Conservation (phyloP, 805 yeast species). For the Saccharomycopsis sp. region DNA sequence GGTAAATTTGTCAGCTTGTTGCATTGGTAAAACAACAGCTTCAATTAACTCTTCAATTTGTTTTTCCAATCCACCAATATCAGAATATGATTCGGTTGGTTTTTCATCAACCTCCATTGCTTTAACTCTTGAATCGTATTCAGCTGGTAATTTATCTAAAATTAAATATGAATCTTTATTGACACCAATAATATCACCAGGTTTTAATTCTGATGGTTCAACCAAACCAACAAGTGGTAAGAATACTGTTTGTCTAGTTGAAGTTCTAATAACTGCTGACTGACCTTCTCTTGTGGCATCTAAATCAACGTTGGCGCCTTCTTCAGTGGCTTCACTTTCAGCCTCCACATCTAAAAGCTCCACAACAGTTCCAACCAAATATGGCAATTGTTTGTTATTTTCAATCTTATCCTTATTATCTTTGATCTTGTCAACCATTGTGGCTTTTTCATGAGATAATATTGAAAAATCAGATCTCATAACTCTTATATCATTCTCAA, state of each 20-base stretch:
- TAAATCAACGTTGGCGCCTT: slow-evolving; percentile 91
- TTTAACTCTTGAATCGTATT: slow-evolving; percentile 94
- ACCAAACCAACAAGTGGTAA: slow-evolving; percentile 93
- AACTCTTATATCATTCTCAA: slow-evolving; percentile 92
- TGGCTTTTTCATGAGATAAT: slow-evolving; percentile 82
- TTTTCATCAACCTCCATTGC: slow-evolving; percentile 99
- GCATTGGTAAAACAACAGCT: slow-evolving; percentile 97
- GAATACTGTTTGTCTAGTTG: slow-evolving; percentile 95
- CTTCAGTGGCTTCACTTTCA: slow-evolving; percentile 71
- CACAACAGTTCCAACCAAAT: slow-evolving; percentile 92
- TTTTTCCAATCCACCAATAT: slow-evolving; percentile 96
- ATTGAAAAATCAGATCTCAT: slow-evolving; percentile 89
- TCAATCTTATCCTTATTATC: slow-evolving; percentile 94
- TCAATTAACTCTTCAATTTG: slow-evolving; percentile 97
- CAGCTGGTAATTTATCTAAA: slow-evolving; percentile 91
- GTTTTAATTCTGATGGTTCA: slow-evolving; percentile 82
- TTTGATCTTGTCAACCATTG: slow-evolving; percentile 87
- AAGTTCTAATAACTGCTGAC: slow-evolving; percentile 96
- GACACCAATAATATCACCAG: slow-evolving; percentile 97
- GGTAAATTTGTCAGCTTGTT: slow-evolving; percentile 93
- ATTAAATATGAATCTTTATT: slow-evolving; percentile 93
- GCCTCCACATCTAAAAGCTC: slow-evolving; percentile 85
- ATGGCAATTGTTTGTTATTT: slow-evolving; percentile 91
- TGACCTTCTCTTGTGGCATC: slow-evolving; percentile 88
- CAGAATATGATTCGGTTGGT: slow-evolving; percentile 94